These are phyloP conservation scores for Neurospora terricola DNA, from an alignment of 495 filamentous ascomycete genomes.

Conservation along the genomic window DNA sequence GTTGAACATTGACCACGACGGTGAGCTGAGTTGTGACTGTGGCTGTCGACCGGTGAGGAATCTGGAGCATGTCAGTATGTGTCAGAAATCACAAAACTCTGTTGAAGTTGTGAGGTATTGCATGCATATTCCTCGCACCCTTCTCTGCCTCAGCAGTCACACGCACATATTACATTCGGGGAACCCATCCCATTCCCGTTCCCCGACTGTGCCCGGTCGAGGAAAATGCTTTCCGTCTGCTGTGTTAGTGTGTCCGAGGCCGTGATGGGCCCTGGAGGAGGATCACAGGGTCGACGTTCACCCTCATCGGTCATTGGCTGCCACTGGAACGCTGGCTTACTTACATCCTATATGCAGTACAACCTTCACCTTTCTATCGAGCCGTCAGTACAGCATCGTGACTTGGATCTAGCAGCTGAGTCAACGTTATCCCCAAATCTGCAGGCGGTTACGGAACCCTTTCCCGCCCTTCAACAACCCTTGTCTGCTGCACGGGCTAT, in stretches of 20 bases:
- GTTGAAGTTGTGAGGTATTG: neutral
- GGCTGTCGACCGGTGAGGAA: neutral
- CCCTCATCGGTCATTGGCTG: neutral
- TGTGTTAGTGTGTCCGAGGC: neutral
- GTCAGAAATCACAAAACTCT: neutral
- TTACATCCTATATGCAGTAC: neutral
- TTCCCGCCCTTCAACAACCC: neutral
- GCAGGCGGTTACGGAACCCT: neutral
- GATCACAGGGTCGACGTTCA: neutral
- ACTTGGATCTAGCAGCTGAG: neutral
- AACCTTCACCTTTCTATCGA: neutral
- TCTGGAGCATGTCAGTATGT: neutral
- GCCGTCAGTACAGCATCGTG: neutral
- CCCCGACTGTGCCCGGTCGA: neutral
- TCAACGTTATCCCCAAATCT: neutral
- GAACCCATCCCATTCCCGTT: neutral
- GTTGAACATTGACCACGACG: neutral
- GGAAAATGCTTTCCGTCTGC: neutral
- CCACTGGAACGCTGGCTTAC: neutral
- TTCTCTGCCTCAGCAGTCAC: neutral
- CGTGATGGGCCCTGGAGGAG: neutral
- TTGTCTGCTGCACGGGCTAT: neutral
- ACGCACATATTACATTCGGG: neutral
- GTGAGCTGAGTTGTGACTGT: neutral
- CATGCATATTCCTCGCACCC: neutral